Evolutionary conservation across 2,329 filamentous ascomycete species (phyloP).

Genomic region (Cladophialophora bantiana): DNA sequence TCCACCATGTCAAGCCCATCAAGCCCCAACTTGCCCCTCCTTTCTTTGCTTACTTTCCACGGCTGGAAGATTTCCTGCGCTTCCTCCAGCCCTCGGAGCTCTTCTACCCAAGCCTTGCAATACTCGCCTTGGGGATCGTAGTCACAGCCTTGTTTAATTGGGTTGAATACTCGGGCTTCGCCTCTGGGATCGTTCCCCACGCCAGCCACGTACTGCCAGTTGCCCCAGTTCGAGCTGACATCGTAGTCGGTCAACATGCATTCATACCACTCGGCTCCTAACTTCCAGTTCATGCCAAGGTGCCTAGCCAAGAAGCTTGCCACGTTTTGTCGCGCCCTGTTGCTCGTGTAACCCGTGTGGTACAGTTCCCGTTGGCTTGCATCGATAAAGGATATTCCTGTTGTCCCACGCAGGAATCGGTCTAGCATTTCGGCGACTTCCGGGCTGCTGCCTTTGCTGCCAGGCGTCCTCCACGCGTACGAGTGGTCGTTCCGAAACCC

Average conservation of each 20-base stretch:
- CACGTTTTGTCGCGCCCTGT: conserved; percentile 77
- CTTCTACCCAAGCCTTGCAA: conserved; percentile 75
- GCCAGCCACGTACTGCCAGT: conserved; percentile 82
- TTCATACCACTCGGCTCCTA: conserved; percentile 85
- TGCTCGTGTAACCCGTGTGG: conserved; percentile 79
- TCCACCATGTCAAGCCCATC: conserved; percentile 69
- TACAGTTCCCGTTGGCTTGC: conserved; percentile 77
- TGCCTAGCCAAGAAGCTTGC: conserved; percentile 77
- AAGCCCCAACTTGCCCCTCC: conserved; percentile 65
- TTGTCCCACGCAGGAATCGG: conserved; percentile 70
- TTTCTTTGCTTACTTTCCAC: conserved; percentile 68
- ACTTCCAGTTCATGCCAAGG: conserved; percentile 77
- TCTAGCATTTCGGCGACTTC: conserved; percentile 58
- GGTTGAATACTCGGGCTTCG: conserved; percentile 78
- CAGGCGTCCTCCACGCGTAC: conserved; percentile 57
- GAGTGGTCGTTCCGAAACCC: conserved; percentile 66
- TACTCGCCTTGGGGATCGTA: conserved; percentile 76
- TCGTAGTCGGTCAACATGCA: conserved; percentile 78
- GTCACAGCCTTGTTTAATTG: conserved; percentile 79
- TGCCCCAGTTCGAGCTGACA: conserved; percentile 77
- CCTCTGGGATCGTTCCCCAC: conserved; percentile 80
- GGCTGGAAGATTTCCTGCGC: conserved; percentile 69
- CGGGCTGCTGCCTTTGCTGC: conserved; percentile 20
- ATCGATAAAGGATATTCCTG: conserved; percentile 79
- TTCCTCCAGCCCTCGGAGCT: conserved; percentile 62